Conservation (phyloP, 305 asterid species). For the Rubia occidens region DNA sequence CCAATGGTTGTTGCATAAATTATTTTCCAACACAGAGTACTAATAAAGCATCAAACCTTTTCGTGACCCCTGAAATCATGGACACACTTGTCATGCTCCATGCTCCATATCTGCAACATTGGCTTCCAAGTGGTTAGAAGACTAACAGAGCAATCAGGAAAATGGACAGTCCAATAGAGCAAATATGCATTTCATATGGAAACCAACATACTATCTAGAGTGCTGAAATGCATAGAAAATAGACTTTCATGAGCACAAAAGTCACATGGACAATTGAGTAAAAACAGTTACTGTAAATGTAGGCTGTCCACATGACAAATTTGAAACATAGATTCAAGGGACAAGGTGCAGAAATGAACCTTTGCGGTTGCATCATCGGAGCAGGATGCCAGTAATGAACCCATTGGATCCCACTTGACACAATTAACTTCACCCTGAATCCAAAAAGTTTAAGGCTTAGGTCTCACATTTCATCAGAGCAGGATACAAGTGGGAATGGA, state of each 20-base stretch:
- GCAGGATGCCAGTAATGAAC: conserved; percentile 26
- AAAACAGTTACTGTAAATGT: neutral
- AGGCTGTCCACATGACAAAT: neutral
- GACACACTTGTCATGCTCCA: conserved; percentile 22
- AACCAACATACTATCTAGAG: neutral
- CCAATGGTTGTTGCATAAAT: neutral
- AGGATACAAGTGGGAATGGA: neutral
- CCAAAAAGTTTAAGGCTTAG: neutral
- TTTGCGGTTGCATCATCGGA: conserved; percentile 28
- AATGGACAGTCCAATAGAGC: neutral
- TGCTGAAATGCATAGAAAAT: neutral
- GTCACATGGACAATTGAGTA: neutral
- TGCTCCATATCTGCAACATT: conserved; percentile 28
- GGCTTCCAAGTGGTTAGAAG: conserved; percentile 3
- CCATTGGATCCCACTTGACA: conserved; percentile 30
- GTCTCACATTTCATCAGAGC: neutral
- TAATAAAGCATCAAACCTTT: conserved; percentile 7
- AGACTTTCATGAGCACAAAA: neutral
- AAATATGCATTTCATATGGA: neutral
- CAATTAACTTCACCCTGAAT: conserved; percentile 31
- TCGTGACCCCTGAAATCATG: conserved; percentile 27
- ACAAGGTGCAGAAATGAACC: conserved; percentile 15
- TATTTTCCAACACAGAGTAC: neutral
- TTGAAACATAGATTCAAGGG: neutral
- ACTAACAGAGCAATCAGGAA: neutral